Conservation (phyloP, 176 grass and related monocot genomes). For the Themeda triandra region DNA sequence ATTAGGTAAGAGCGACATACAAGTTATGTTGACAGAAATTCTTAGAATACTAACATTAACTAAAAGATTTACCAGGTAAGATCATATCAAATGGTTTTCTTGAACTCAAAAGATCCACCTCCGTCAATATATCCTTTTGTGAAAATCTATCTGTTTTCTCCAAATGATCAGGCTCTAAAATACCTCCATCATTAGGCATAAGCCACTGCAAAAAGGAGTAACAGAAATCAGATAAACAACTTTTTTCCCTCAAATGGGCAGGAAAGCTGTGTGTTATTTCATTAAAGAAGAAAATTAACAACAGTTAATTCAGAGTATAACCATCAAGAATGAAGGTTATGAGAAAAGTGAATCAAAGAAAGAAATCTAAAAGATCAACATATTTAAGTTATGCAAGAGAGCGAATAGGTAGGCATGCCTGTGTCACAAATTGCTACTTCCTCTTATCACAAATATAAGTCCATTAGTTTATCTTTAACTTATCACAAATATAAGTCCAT, state of each 20-base stretch:
- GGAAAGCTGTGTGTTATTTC: neutral
- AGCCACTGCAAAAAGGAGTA: neutral
- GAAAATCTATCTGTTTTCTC: slow-evolving; percentile 32
- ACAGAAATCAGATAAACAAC: neutral
- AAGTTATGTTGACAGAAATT: neutral
- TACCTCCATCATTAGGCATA: neutral
- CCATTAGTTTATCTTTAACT: too few relatives aligned
- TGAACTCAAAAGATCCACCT: slow-evolving; percentile 59
- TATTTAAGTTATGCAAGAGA: neutral
- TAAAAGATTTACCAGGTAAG: slow-evolving; percentile 62
- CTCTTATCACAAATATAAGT: too few relatives aligned
- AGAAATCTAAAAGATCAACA: neutral
- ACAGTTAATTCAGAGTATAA: neutral
- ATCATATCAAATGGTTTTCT: slow-evolving; percentile 94
- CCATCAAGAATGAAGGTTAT: neutral
- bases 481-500: too few relatives aligned
- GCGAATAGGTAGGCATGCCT: neutral
- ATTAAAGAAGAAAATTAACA: neutral
- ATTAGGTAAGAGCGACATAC: neutral
- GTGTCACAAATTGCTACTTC: neutral
- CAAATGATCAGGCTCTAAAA: neutral
- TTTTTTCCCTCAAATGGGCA: neutral
- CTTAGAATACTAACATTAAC: neutral
- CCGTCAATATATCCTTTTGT: slow-evolving; percentile 41
- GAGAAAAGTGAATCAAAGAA: neutral